Conservation (phyloP, 176 grass and related monocot species). For the Rhipidocladum racemiflorum region DNA sequence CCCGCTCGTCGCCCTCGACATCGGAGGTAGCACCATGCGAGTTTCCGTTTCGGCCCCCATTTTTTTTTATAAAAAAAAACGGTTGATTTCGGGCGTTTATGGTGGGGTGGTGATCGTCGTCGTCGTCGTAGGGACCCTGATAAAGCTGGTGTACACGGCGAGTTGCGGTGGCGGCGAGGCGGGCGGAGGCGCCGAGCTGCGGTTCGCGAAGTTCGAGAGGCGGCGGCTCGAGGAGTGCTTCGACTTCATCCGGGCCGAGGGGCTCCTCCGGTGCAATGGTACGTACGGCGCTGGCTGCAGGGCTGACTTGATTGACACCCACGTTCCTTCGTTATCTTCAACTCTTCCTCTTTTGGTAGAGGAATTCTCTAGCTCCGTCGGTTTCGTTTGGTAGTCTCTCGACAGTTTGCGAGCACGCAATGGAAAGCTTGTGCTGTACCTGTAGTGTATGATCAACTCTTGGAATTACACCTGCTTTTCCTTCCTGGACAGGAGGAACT, state of each 20-base stretch:
- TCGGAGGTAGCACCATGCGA: slow-evolving; percentile 44
- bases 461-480: neutral
- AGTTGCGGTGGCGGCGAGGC: slow-evolving; percentile 25
- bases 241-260: slow-evolving; percentile 52
- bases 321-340: too few relatives aligned
- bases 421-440: neutral
- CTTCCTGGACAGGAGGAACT: neutral
- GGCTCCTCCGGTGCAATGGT: slow-evolving; percentile 56
- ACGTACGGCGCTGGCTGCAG: neutral
- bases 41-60: neutral
- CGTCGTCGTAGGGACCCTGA: slow-evolving; percentile 61
- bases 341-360: too few relatives aligned
- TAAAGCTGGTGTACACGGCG: slow-evolving; percentile 86
- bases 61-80: too few relatives aligned
- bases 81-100: neutral
- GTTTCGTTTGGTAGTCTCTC: neutral
- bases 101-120: neutral
- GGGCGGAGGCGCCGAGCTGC: slow-evolving; percentile 49
- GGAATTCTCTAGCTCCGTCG: neutral
- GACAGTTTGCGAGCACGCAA: neutral
- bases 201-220: slow-evolving; percentile 84
- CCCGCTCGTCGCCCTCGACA: slow-evolving; percentile 80
- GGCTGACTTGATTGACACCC: neutral
- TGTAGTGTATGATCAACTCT: neutral
- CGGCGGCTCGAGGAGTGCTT: slow-evolving; percentile 75